Base-by-base conservation (phyloP, 2,329 filamentous ascomycete genomes). In the Phaeosphaeriaceae sp. region DNA sequence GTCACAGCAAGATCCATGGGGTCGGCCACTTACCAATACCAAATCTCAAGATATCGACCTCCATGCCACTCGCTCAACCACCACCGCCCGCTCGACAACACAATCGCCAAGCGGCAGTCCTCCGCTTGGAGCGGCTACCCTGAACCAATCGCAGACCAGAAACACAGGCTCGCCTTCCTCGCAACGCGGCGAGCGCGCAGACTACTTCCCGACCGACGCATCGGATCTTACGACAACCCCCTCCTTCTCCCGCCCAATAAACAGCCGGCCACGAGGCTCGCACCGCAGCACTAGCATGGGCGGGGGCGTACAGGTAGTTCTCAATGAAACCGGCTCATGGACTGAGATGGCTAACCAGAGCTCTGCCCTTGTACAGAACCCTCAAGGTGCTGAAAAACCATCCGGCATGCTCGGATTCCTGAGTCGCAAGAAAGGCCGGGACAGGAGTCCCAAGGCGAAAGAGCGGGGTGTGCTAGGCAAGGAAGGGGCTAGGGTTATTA, bases 401-500 rank as follows among this genome's bases (percentile, higher is more conserved):
- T 86, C 87, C 15, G 90, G 92, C 43, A 93, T 97, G 82, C 87
- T 97, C 58, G 90, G 91, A 1, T 95, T 99, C 72, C 79, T 97
- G 52, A 90, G 84, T 58, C 83, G 92, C 66, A 96, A 96, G 77
- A 96, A 90, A 78, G 91, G 92, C 21, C 82, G 92, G 56, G 91
- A 92, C 46, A 87, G 92, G 73, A 97, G 92, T 70, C 94, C 94
- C 1, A 97, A 96, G 77, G 92, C 92, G 20, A 93, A 91, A 72
- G 92, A 97, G 76, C 84, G 91, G 46, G 94, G 94, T 50, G 92
- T 99, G 6, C 71, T 99, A 50, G 94, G 94, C 48, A 97, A 97
- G 70, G 92, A 97, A 72, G 94, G 94, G 13, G 92, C 94, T 9
- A 83, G 94, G 60, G 78, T 80, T 42, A 74, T 80, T 43, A 77